Evolutionary conservation across 2,329 filamentous ascomycete species (phyloP).

Genomic region (Ceratocystis harringtonii): DNA sequence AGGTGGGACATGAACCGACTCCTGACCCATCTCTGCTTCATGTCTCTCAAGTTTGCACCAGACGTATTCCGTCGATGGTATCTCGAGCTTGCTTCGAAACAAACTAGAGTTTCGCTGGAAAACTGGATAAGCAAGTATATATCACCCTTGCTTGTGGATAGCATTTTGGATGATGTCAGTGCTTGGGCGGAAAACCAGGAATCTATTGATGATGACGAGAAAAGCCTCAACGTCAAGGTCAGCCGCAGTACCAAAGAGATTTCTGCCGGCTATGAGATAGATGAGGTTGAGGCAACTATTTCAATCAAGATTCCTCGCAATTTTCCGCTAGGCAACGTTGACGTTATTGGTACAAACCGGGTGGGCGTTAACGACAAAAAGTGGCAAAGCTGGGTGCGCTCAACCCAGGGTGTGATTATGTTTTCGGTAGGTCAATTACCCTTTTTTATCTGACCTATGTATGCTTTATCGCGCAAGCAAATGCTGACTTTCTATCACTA

Average conservation of each 20-base stretch:
- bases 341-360: conserved; percentile 61
- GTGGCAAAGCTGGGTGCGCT: conserved; percentile 83
- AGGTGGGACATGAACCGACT: conserved; percentile 59
- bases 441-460: background rate
- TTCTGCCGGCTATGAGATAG: conserved; percentile 69
- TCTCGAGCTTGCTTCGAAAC: conserved; percentile 62
- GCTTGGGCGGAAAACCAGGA: conserved; percentile 47
- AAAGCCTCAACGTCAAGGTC: conserved; percentile 52
- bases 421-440: conserved; percentile 46
- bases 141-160: conserved; percentile 52
- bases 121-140: conserved; percentile 76
- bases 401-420: conserved; percentile 80
- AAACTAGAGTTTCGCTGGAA: conserved; percentile 66
- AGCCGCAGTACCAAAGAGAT: conserved; percentile 59
- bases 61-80: conserved; percentile 74
- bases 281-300: conserved; percentile 73
- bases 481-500: conserved; percentile 8
- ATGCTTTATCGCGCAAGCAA: background rate
- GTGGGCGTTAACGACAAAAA: conserved; percentile 82
- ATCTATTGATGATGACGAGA: conserved; percentile 29
- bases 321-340: conserved; percentile 69
- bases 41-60: conserved; percentile 61
- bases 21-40: conserved; percentile 72
- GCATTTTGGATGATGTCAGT: conserved; percentile 52
- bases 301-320: conserved; percentile 63